These are phyloP conservation scores for Geosmithia morbida DNA, from an alignment of 2,329 filamentous ascomycete species.

Conservation along the genomic window DNA sequence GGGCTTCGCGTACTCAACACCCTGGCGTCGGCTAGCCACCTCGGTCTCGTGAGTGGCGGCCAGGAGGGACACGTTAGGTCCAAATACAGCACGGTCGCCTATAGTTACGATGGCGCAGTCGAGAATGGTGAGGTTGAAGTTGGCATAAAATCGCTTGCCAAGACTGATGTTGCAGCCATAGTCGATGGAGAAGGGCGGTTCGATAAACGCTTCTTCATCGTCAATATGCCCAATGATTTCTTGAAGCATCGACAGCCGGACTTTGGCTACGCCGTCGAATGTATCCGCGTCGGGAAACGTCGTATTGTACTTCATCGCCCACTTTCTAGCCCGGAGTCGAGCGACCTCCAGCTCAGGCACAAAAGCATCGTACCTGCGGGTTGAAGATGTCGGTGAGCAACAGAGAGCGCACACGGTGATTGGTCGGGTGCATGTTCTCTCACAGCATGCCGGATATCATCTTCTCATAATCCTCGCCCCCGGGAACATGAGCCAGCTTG, in stretches of 20 bases:
- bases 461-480: slow-evolving; percentile 46
- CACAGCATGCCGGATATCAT: slow-evolving; percentile 52
- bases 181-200: slow-evolving; percentile 43
- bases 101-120: slow-evolving; percentile 61
- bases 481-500: slow-evolving; percentile 33
- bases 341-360: slow-evolving; percentile 31
- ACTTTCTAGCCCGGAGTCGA: slow-evolving; percentile 37
- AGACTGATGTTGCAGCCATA: slow-evolving; percentile 47
- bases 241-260: slow-evolving; percentile 28
- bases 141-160: slow-evolving; percentile 42
- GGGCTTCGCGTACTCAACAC: slow-evolving; percentile 28
- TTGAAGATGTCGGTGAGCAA: neutral
- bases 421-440: slow-evolving; percentile 6
- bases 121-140: slow-evolving; percentile 28
- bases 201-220: slow-evolving; percentile 31
- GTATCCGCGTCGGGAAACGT: slow-evolving; percentile 34
- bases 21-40: slow-evolving; percentile 29
- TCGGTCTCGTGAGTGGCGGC: slow-evolving; percentile 60
- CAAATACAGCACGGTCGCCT: slow-evolving; percentile 56
- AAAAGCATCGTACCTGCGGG: slow-evolving; percentile 31
- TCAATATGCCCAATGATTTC: slow-evolving; percentile 35
- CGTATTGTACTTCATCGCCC: slow-evolving; percentile 44
- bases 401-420: neutral
- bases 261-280: slow-evolving; percentile 18
- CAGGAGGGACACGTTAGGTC: slow-evolving; percentile 57